phyloP scores from a whole-genome alignment of 495 filamentous ascomycete species.

The Chlorociboria aeruginascens region DNA sequence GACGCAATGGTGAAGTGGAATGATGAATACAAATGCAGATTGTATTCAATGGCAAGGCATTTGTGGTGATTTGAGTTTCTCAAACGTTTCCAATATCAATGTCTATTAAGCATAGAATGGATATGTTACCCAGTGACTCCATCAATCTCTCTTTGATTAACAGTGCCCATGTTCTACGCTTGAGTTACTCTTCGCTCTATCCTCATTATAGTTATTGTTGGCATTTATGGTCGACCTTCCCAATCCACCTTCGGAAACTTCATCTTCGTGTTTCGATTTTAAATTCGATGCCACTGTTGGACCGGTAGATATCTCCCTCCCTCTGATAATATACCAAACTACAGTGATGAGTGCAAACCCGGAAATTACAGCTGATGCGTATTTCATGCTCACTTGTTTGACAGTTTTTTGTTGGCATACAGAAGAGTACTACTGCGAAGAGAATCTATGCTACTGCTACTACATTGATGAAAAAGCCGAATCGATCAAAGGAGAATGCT shows the following conservation, averaged over 20 bases:
- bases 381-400: slow-evolving; percentile 40
- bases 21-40: too few relatives aligned
- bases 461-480: slow-evolving; percentile 40
- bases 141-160: too few relatives aligned
- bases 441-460: slow-evolving; percentile 35
- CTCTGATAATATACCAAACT: slow-evolving; percentile 57
- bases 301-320: slow-evolving; percentile 52
- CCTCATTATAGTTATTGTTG: background rate
- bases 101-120: too few relatives aligned
- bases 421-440: slow-evolving; percentile 32
- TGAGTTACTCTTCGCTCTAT: background rate
- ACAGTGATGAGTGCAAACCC: slow-evolving; percentile 43
- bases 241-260: slow-evolving; percentile 17
- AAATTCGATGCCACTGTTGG: slow-evolving; percentile 40
- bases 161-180: too few relatives aligned
- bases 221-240: slow-evolving; percentile 4
- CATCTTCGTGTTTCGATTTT: slow-evolving; percentile 18
- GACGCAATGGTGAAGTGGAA: too few relatives aligned
- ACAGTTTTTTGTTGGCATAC: slow-evolving; percentile 35
- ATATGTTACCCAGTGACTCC: too few relatives aligned
- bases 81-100: too few relatives aligned
- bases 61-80: too few relatives aligned
- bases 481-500: slow-evolving; percentile 30
- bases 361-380: slow-evolving; percentile 53
- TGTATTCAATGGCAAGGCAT: too few relatives aligned